Evolutionary conservation across 345 rosid species (phyloP), one percentile per base, ranked within the genome.

Genomic region (Gossypium herbaceum): DNA sequence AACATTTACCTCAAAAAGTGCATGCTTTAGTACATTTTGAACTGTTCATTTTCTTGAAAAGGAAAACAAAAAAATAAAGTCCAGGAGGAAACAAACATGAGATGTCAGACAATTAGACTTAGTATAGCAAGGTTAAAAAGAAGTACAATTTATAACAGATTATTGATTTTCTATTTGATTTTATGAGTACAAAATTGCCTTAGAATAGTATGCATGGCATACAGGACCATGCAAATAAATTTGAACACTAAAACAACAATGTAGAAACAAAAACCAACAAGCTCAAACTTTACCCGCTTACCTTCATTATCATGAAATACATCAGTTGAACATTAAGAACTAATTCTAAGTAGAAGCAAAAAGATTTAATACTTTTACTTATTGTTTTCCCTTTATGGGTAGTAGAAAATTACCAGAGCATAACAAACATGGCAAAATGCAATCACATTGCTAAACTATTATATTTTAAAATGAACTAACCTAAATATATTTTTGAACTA

Each of bases 221-320:
- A 50, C 17, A 64, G 12, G 29, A 66, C 22, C 71, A 44, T 44
- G n/a, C 71, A 66, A 45, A 66, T 29, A 44, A 65, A 66, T 19
- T 39, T 20, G 50, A 47, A 15, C 4, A 22, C 12, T 22, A 11
- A 48, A 22, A 68, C 12, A 45, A 20, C 25, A 15, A 22, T 22
- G 29, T 15, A 47, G 54, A 15, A 24, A 34, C 25, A 68, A 2
- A 52, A 47, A 22, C 22, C 41, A 47, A 47, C 56, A 68, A 48
- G 34, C 39, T 47, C 41, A 24, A 22, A 34, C 24, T 13, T 47
- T 24, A 47, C 12, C 54, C 1, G 25, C 12, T 2, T 66, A 44
- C 71, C 34, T 66, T 66, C 54, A 44, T 34, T 1, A 5, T 66
- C 71, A 20, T 66, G 17, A 4, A 2, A 2, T 44, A 44, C 17